These are phyloP conservation scores for Whalleya microplaca DNA, from an alignment of 2,329 filamentous ascomycete species.

Conservation along the genomic window DNA sequence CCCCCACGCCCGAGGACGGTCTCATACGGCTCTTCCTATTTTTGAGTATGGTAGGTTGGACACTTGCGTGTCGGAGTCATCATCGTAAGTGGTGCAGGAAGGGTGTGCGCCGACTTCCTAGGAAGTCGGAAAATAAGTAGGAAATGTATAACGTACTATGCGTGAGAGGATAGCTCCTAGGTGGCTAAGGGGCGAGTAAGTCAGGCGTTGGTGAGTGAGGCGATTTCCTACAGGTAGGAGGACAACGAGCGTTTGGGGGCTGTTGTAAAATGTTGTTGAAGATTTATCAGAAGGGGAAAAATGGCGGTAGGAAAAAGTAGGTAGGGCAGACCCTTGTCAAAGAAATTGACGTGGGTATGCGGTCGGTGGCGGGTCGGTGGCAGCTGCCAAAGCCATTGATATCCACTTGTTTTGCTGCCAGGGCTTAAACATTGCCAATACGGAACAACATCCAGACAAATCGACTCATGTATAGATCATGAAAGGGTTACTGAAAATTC, in stretches of 20 bases:
- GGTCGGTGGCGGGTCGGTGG: neutral
- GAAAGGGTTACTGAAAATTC: too few species aligned
- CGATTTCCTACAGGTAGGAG: too few species aligned
- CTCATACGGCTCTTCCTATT: constrained; percentile 44
- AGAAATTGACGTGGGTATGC: neutral
- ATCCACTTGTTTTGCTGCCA: neutral
- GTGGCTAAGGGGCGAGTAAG: too few species aligned
- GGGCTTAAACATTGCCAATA: neutral
- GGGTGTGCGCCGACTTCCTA: neutral
- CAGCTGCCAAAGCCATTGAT: neutral
- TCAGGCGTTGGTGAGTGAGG: too few species aligned
- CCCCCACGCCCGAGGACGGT: constrained; percentile 31
- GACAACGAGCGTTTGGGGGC: too few species aligned
- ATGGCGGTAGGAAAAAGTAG: neutral
- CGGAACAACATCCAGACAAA: too few species aligned
- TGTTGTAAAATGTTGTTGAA: neutral
- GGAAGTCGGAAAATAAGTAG: neutral
- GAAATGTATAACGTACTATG: neutral
- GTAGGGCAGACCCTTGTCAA: neutral
- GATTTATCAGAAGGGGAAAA: neutral
- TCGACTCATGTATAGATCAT: too few species aligned
- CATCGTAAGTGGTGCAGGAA: constrained; percentile 24
- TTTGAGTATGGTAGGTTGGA: constrained; percentile 35
- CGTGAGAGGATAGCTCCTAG: too few species aligned
- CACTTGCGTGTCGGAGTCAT: constrained; percentile 41